A percentile compares a stretch with the other conserved stretches of the same genome.
phyloP scores from a whole-genome alignment of 805 yeast genomes.

The Candida peoriensis region DNA sequence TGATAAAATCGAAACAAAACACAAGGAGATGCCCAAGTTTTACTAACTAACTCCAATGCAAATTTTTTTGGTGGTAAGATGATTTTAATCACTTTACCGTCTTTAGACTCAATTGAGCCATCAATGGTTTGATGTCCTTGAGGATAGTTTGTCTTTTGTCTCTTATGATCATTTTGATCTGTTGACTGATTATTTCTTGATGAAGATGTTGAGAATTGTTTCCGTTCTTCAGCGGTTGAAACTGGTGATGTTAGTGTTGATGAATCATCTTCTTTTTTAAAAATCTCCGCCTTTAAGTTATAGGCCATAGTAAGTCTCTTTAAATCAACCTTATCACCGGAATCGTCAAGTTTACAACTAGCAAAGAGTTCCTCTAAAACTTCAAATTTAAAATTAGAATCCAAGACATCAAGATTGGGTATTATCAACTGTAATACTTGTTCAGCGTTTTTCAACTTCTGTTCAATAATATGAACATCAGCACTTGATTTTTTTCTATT shows the following conservation, averaged over 20 bases:
- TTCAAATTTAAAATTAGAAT: conserved; percentile 25
- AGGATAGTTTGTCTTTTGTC: conserved; percentile 14
- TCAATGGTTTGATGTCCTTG: conserved; percentile 32
- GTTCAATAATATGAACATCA: conserved; percentile 29
- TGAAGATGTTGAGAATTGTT: background rate
- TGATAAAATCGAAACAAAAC: conserved; percentile 82
- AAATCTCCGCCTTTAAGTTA: conserved; percentile 5
- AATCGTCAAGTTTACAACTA: background rate
- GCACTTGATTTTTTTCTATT: conserved; percentile 38
- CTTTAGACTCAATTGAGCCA: conserved; percentile 34
- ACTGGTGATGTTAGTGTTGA: background rate
- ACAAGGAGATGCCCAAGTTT: conserved; percentile 84
- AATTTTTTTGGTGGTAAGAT: conserved; percentile 70
- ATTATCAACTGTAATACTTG: conserved; percentile 29
- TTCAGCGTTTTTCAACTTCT: conserved; percentile 31
- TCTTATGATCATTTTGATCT: conserved; percentile 9
- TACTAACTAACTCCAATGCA: conserved; percentile 64
- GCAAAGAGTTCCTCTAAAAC: conserved; percentile 17
- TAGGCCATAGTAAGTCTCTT: conserved; percentile 10
- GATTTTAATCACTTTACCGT: conserved; percentile 47
- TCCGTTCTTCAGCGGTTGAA: too few species aligned
- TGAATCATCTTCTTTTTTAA: background rate
- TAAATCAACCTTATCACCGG: conserved; percentile 5
- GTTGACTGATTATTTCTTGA: background rate
- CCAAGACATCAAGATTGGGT: conserved; percentile 35